A percentile compares a stretch with the other conserved stretches of the same genome.
Evolutionary conservation across 805 yeast genomes (phyloP).

Genomic region (Sungouiella blattae): DNA sequence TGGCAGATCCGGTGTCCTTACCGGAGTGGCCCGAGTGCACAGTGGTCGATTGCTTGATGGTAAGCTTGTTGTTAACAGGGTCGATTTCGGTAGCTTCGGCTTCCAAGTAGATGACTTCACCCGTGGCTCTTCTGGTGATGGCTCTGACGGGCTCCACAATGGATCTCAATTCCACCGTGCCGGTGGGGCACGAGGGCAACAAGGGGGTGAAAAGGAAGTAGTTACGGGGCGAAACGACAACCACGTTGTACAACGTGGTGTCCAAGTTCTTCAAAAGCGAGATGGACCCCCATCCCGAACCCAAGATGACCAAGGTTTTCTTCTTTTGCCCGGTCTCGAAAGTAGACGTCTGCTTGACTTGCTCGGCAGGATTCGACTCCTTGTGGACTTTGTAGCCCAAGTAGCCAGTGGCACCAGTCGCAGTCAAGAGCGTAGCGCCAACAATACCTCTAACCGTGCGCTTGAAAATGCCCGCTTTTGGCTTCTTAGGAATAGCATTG

Average conservation of each 20-base stretch:
- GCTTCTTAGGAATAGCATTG: constrained; percentile 13
- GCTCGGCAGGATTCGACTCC: constrained; percentile 60
- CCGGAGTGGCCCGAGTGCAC: constrained; percentile 55
- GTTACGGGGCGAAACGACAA: constrained; percentile 90
- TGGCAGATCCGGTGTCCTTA: constrained; percentile 42
- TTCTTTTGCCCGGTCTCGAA: constrained; percentile 56
- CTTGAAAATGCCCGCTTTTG: constrained; percentile 26
- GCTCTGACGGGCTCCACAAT: constrained; percentile 91
- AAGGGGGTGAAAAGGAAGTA: constrained; percentile 95
- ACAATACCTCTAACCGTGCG: constrained; percentile 47
- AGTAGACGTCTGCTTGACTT: constrained; percentile 55
- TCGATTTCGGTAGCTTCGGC: constrained; percentile 88
- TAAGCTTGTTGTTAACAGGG: constrained; percentile 60
- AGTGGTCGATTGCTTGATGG: constrained; percentile 57
- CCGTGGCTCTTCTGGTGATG: constrained; percentile 73
- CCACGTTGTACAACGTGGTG: constrained; percentile 82
- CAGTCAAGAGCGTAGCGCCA: constrained; percentile 45
- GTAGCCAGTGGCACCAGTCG: constrained; percentile 52
- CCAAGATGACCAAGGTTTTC: constrained; percentile 75
- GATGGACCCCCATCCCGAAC: constrained; percentile 95
- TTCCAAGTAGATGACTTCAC: constrained; percentile 79
- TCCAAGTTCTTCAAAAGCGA: constrained; percentile 81
- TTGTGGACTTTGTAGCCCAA: constrained; percentile 53
- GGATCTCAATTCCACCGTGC: constrained; percentile 85
- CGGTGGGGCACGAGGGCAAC: constrained; percentile 92